A percentile compares a stretch with the other conserved stretches of the same genome.
These are phyloP conservation scores for Auricularia sp. DNA, from an alignment of 768 basidiomycete genomes.

Conservation along the genomic window DNA sequence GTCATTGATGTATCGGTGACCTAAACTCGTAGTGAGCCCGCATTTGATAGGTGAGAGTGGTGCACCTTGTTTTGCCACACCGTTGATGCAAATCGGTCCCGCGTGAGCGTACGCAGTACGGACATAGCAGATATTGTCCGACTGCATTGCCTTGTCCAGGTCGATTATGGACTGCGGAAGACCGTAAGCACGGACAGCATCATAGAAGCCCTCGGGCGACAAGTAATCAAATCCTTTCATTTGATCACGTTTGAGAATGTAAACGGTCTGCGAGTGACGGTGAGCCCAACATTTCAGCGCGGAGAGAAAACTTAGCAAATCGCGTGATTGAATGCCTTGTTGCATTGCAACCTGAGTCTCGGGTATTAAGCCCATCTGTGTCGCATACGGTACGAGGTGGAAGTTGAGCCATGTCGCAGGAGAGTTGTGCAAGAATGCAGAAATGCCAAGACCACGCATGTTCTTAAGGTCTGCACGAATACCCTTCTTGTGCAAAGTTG, in stretches of 20 bases:
- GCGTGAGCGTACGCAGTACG: conserved; percentile 20
- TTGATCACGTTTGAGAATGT: background rate
- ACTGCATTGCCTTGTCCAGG: background rate
- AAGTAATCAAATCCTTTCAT: background rate
- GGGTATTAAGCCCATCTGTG: background rate
- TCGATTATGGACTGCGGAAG: background rate
- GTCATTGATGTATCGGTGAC: conserved; percentile 14
- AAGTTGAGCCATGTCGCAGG: background rate
- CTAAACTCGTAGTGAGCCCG: conserved; percentile 18
- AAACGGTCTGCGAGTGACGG: background rate
- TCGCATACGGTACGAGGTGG: conserved; percentile 11
- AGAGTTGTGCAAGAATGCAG: conserved; percentile 20
- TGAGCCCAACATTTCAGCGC: background rate
- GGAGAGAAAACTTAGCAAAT: background rate
- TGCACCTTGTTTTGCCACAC: conserved; percentile 22
- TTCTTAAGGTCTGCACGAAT: conserved; percentile 17
- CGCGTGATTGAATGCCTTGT: background rate
- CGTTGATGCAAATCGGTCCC: conserved; percentile 13
- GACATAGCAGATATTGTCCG: background rate
- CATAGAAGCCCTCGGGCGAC: background rate
- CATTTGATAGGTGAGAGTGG: conserved; percentile 20
- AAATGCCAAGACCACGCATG: conserved; percentile 18
- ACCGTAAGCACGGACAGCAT: background rate
- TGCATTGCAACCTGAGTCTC: background rate
- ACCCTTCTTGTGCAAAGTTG: conserved; percentile 22